A percentile compares a stretch with the other conserved stretches of the same genome.
phyloP scores from a whole-genome alignment of 768 basidiomycete species.

The Roridomyces roridus region DNA sequence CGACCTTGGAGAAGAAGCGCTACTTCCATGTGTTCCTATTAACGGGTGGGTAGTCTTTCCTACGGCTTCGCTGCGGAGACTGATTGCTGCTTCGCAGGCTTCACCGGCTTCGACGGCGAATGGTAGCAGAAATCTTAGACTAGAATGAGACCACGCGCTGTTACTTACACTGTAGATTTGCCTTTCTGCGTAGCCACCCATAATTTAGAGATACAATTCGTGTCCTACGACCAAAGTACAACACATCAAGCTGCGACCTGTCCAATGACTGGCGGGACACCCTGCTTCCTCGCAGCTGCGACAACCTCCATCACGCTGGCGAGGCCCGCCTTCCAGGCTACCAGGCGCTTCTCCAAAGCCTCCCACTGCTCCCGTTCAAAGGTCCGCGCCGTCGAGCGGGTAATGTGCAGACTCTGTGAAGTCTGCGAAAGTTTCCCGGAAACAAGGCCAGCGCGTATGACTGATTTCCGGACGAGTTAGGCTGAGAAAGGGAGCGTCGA shows the following conservation, averaged over 20 bases:
- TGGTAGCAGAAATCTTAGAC: conserved; percentile 56
- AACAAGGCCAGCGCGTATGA: conserved; percentile 80
- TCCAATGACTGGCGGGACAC: conserved; percentile 32
- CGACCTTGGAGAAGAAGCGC: conserved; percentile 82
- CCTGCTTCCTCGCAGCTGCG: conserved; percentile 56
- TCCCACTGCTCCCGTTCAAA: conserved; percentile 86
- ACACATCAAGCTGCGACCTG: conserved; percentile 24
- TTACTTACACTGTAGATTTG: background rate
- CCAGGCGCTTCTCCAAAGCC: conserved; percentile 71
- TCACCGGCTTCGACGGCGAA: conserved; percentile 85
- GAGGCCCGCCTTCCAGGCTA: conserved; percentile 81
- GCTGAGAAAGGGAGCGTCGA: background rate
- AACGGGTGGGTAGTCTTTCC: conserved; percentile 55
- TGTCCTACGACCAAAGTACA: conserved; percentile 9
- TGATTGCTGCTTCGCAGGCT: conserved; percentile 51
- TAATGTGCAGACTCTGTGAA: conserved; percentile 73
- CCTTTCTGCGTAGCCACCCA: background rate
- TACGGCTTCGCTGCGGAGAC: background rate
- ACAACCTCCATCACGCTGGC: conserved; percentile 75
- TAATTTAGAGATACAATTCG: background rate
- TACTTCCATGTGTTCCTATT: conserved; percentile 83
- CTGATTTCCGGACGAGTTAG: conserved; percentile 42
- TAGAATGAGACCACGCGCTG: background rate
- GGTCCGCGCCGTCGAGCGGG: conserved; percentile 73
- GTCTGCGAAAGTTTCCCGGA: conserved; percentile 87